phyloP scores from a whole-genome alignment of 78 protist genomes.

The Dictyostelium brefeldianum region DNA sequence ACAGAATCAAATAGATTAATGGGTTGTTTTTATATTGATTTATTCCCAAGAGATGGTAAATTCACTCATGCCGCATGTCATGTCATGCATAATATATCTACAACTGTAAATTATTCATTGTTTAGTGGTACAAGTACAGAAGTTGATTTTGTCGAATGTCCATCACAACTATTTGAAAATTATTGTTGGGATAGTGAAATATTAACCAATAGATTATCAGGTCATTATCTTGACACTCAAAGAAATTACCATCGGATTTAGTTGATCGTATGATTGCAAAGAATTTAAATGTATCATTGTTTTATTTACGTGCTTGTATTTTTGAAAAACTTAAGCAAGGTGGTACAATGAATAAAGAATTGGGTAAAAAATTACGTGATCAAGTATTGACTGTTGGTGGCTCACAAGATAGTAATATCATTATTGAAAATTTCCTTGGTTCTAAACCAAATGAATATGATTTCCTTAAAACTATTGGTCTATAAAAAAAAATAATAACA shows the following conservation, averaged over 20 bases:
- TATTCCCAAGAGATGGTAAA: constrained; percentile 90
- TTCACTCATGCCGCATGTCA: constrained; percentile 83
- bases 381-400: constrained; percentile 83
- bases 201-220: constrained; percentile 31
- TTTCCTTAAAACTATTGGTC: constrained; percentile 81
- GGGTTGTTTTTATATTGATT: constrained; percentile 87
- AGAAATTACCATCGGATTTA: constrained; percentile 22
- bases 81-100: constrained; percentile 74
- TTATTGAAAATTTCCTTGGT: constrained; percentile 84
- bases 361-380: constrained; percentile 64
- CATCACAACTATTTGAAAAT: constrained; percentile 86
- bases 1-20: background rate
- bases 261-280: constrained; percentile 13
- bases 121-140: constrained; percentile 83
- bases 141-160: constrained; percentile 88
- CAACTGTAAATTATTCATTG: constrained; percentile 23
- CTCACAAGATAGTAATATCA: constrained; percentile 42
- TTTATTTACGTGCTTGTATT: constrained; percentile 58
- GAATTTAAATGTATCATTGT: constrained; percentile 12
- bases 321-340: constrained; percentile 47
- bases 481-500: too few relatives aligned
- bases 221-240: constrained; percentile 56
- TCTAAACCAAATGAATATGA: constrained; percentile 74
- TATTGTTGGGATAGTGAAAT: constrained; percentile 86
- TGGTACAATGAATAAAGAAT: constrained; percentile 75